Evolutionary conservation across 257 asterid species (phyloP), one percentile per base, ranked within the genome.

Genomic region (Primulina eburnea): DNA sequence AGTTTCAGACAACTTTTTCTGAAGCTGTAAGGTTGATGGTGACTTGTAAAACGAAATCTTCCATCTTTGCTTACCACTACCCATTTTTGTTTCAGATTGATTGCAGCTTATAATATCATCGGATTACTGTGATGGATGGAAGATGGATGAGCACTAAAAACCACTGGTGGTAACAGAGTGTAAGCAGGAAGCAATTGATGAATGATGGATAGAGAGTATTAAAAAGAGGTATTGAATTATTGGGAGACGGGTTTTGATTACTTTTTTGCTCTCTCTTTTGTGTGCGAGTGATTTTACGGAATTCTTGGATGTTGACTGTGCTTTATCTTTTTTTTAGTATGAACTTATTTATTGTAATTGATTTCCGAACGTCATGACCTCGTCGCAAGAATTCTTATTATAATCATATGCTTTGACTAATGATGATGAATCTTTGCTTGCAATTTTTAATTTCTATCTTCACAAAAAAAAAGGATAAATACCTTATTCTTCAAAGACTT

Each of bases 1-100:
- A 50, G 40, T 7, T 18, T 69, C 75, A 16, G 61, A 67, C 2
- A 78, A 82, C 66, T 72, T 78, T 16, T 65, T 71, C n/a, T 37
- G 83, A 12, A 59, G 28, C 16, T 60, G n/a, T 5, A 69, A 33
- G 26, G 50, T 26, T 16, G 80, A 70, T 6, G 87, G 76, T 5
- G 96, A 81, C 58, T 75, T 86, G 77, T 80, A 88, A 62, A 90
- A 88, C 59, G 83, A 83, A n/a, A 88, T 79, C 75, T 79, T 90
- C 96, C 97, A 88, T 50, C 86, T 76, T 18, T 82, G 89, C 76
- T 83, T 87, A 5, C 88, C 89, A 33, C 79, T 78, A 4, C 83
- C 86, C 86, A 81, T 81, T 5, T 76, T 52, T 21, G 20, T 10
- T 35, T 35, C 18, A n/a, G 43, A 69, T 20, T 57, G 10, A 56